A percentile compares a stretch with the other conserved stretches of the same genome.
phyloP scores from a whole-genome alignment of 1,284 basidiomycete species.

The Cronartium quercuum region DNA sequence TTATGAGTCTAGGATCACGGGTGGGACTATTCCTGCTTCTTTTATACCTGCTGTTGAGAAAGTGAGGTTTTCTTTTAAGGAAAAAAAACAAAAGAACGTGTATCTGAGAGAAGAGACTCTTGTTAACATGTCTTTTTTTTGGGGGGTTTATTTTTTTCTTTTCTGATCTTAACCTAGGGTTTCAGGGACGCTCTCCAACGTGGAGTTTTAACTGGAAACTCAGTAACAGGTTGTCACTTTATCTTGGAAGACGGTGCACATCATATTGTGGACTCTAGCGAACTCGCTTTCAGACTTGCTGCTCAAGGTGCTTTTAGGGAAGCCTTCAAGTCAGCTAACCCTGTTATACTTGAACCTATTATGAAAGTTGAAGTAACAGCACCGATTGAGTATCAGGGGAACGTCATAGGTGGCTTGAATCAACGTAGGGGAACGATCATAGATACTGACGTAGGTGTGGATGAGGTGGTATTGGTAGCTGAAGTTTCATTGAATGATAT shows the following conservation, averaged over 20 bases:
- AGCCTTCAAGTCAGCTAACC: constrained; percentile 68
- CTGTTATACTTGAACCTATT: constrained; percentile 88
- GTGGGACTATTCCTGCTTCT: constrained; percentile 81
- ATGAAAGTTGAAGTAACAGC: constrained; percentile 98
- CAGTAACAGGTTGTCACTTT: constrained; percentile 77
- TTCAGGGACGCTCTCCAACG: constrained; percentile 93
- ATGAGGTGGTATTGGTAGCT: constrained; percentile 86
- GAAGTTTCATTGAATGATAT: constrained; percentile 97
- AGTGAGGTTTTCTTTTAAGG: constrained; percentile 52
- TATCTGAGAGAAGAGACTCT: not conserved
- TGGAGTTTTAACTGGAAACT: constrained; percentile 81
- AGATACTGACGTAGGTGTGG: constrained; percentile 92
- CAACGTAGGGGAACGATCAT: constrained; percentile 88
- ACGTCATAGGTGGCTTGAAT: constrained; percentile 90
- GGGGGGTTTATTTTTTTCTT: too few species aligned
- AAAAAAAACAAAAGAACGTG: not conserved
- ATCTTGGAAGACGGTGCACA: constrained; percentile 86
- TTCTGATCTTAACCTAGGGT: too few species aligned
- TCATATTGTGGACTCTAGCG: constrained; percentile 95
- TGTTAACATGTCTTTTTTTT: too few species aligned
- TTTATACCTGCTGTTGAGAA: constrained; percentile 95
- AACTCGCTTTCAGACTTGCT: constrained; percentile 87
- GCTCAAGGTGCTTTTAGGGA: constrained; percentile 90
- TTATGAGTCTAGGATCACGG: constrained; percentile 85
- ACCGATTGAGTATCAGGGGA: constrained; percentile 92